Conservation (phyloP, 2,329 filamentous ascomycete species). For the Lasiodiplodia hormozganensis region DNA sequence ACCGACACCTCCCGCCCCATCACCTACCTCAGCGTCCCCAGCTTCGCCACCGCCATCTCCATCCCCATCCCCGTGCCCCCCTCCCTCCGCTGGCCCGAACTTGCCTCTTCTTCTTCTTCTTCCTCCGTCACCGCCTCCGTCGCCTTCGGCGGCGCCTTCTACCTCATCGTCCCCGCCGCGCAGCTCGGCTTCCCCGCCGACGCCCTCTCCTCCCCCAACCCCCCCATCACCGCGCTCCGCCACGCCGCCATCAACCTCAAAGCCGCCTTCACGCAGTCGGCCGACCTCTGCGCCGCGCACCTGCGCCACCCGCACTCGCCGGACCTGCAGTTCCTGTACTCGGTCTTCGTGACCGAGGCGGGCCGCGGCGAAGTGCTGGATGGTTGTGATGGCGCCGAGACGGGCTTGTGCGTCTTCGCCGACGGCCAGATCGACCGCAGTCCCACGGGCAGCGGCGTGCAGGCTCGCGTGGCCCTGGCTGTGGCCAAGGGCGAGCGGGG, state of each 20-base stretch:
- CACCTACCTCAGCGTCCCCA: slow-evolving; percentile 52
- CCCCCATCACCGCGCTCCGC: slow-evolving; percentile 34
- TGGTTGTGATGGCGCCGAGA: slow-evolving; percentile 43
- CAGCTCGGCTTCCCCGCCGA: slow-evolving; percentile 48
- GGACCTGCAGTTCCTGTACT: slow-evolving; percentile 49
- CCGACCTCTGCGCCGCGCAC: slow-evolving; percentile 33
- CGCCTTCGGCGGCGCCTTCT: slow-evolving; percentile 56
- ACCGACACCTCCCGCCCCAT: slow-evolving; percentile 50
- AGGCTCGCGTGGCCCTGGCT: slow-evolving; percentile 40
- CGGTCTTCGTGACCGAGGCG: slow-evolving; percentile 49
- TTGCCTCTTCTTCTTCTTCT: slow-evolving; percentile 31
- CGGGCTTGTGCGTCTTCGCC: slow-evolving; percentile 54
- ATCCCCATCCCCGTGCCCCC: slow-evolving; percentile 42
- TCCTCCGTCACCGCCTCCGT: not conserved
- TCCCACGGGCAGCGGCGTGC: slow-evolving; percentile 43
- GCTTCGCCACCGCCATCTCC: slow-evolving; percentile 47
- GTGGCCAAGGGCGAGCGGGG: slow-evolving; percentile 32
- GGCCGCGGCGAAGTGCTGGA: slow-evolving; percentile 31
- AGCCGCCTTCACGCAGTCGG: slow-evolving; percentile 34
- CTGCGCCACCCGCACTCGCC: slow-evolving; percentile 42
- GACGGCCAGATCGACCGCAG: slow-evolving; percentile 57
- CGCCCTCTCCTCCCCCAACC: slow-evolving; percentile 16
- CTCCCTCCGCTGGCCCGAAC: slow-evolving; percentile 48
- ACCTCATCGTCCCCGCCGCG: slow-evolving; percentile 45
- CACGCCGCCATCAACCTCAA: slow-evolving; percentile 45